Conservation (phyloP, 371 early-diverging fungal species). For the Apophysomyces elegans region DNA sequence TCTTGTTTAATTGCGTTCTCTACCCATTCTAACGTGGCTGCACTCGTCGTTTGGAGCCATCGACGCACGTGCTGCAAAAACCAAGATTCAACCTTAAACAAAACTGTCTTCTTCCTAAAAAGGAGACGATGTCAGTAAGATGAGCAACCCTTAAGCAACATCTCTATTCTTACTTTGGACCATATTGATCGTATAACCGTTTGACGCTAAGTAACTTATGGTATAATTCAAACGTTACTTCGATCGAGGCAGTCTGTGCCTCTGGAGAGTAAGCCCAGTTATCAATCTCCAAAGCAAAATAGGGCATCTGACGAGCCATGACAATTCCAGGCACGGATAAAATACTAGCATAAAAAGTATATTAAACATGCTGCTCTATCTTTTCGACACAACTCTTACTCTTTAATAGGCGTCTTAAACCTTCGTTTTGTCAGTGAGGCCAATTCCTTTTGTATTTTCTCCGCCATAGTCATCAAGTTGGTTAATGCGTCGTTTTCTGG, state of each 20-base stretch:
- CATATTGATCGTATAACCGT: constrained; percentile 52
- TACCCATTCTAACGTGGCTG: constrained; percentile 65
- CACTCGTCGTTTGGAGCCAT: constrained; percentile 60
- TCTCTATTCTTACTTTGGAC: constrained; percentile 37
- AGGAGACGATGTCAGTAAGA: background rate
- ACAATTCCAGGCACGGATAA: constrained; percentile 49
- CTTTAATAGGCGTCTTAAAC: constrained; percentile 49
- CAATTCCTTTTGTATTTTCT: constrained; percentile 51
- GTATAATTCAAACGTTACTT: constrained; percentile 54
- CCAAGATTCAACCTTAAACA: constrained; percentile 70
- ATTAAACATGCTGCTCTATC: background rate
- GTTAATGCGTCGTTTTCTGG: constrained; percentile 30
- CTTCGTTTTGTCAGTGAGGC: constrained; percentile 40
- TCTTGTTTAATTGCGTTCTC: constrained; percentile 67
- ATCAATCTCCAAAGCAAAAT: constrained; percentile 58
- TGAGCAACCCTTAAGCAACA: background rate
- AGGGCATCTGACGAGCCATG: constrained; percentile 57
- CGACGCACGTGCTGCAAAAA: constrained; percentile 65
- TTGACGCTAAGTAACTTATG: constrained; percentile 55
- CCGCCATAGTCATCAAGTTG: constrained; percentile 49
- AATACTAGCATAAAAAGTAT: constrained; percentile 15
- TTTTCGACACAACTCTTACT: constrained; percentile 26
- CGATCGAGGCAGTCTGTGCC: constrained; percentile 49
- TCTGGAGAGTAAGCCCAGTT: constrained; percentile 53
- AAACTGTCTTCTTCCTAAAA: constrained; percentile 43